These are phyloP conservation scores for Tilletia walkeri DNA, from an alignment of 1,284 basidiomycete species.

Conservation along the genomic window DNA sequence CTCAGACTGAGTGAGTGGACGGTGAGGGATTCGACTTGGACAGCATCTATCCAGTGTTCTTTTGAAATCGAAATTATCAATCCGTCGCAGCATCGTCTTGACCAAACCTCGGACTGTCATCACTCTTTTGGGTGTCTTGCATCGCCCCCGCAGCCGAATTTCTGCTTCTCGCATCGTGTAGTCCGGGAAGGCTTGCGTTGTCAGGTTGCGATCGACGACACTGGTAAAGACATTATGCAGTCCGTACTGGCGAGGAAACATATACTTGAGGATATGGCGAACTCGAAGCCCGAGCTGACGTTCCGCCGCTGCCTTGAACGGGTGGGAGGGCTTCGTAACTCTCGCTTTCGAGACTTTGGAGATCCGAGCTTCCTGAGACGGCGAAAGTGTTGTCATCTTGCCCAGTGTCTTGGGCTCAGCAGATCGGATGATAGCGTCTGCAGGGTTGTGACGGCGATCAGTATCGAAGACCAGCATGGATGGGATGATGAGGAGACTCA, in stretches of 20 bases:
- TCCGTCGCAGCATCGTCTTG: background rate
- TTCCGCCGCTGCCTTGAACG: constrained; percentile 11
- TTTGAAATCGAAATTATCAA: background rate
- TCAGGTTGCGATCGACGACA: constrained; percentile 29
- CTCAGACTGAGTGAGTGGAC: background rate
- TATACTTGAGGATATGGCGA: constrained; percentile 72
- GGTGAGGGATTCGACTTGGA: background rate
- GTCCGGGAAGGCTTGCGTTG: constrained; percentile 59
- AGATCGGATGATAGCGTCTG: constrained; percentile 18
- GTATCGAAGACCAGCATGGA: background rate
- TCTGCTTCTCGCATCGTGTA: constrained; percentile 69
- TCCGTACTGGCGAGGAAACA: constrained; percentile 76
- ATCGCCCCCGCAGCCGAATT: constrained; percentile 60
- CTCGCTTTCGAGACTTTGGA: background rate
- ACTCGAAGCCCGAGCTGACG: constrained; percentile 50
- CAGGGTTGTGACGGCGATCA: constrained; percentile 10
- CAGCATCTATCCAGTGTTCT: constrained; percentile 8
- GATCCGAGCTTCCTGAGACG: background rate
- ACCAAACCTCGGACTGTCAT: constrained; percentile 7
- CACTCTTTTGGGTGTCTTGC: background rate
- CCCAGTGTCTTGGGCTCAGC: constrained; percentile 3
- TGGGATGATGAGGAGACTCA: constrained; percentile 45
- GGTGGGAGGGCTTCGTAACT: constrained; percentile 21
- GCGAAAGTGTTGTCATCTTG: constrained; percentile 2
- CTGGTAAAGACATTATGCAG: constrained; percentile 65